phyloP scores from a whole-genome alignment of 768 basidiomycete species.

The Naematelia encephala region DNA sequence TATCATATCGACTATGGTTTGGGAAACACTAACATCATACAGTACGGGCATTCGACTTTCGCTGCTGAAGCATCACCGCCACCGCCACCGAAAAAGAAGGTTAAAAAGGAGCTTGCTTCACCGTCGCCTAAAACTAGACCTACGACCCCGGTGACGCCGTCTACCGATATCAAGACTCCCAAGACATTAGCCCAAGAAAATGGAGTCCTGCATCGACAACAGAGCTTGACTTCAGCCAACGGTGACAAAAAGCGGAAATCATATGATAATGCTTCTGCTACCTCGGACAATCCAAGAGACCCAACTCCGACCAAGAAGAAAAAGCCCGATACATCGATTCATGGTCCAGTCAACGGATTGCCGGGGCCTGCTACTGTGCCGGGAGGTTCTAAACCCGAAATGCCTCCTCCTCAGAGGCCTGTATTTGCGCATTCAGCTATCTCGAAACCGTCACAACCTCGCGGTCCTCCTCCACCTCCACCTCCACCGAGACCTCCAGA shows the following conservation, averaged over 20 bases:
- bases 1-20: neutral
- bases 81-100: slow-evolving; percentile 2
- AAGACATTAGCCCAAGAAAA: neutral
- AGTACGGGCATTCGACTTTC: slow-evolving; percentile 31
- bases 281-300: neutral
- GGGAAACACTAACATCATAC: slow-evolving; percentile 2
- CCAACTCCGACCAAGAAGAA: neutral
- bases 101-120: slow-evolving; percentile 15
- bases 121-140: neutral
- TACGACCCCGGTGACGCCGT: neutral
- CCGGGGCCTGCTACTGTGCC: neutral
- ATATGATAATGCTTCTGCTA: neutral
- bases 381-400: neutral
- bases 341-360: neutral
- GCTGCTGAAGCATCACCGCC: slow-evolving; percentile 10
- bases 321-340: neutral
- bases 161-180: neutral
- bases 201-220: neutral
- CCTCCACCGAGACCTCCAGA: slow-evolving; percentile 15
- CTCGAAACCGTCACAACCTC: neutral
- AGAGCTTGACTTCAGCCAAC: neutral
- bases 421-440: neutral
- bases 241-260: neutral
- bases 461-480: slow-evolving; percentile 1
- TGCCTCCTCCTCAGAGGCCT: neutral